phyloP scores from a whole-genome alignment of 1,284 basidiomycete genomes.

The Cryptococcus deneoformans region DNA sequence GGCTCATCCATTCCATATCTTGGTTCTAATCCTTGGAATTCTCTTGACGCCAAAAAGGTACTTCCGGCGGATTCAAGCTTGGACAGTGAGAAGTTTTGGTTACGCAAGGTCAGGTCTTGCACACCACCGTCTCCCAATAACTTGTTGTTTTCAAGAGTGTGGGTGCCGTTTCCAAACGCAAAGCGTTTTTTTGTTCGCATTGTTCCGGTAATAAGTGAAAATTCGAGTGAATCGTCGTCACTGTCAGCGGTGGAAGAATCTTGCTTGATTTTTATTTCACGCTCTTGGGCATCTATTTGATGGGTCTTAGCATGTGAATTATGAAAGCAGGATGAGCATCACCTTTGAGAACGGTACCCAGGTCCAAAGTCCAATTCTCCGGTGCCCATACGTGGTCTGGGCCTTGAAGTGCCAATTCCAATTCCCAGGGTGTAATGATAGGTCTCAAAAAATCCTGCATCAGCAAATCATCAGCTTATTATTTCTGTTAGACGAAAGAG shows the following conservation, averaged over 20 bases:
- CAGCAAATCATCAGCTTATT: not conserved
- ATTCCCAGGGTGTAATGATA: constrained; percentile 92
- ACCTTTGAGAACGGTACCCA: constrained; percentile 35
- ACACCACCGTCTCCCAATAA: constrained; percentile 6
- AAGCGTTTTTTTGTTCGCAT: constrained; percentile 62
- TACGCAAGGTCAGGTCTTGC: constrained; percentile 58
- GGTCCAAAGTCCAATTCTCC: constrained; percentile 59
- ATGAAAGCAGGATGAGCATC: constrained; percentile 7
- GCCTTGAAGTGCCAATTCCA: constrained; percentile 74
- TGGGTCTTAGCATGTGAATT: not conserved
- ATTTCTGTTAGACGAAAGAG: not conserved
- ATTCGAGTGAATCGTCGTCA: constrained; percentile 64
- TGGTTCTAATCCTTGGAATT: constrained; percentile 80
- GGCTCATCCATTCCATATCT: constrained; percentile 77
- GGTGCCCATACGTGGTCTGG: constrained; percentile 68
- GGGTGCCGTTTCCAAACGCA: not conserved
- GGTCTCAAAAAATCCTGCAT: constrained; percentile 79
- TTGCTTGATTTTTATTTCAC: not conserved
- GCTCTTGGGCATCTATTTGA: constrained; percentile 14
- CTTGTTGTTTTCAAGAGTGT: not conserved
- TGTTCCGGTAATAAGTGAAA: constrained; percentile 82
- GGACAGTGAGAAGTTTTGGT: constrained; percentile 57
- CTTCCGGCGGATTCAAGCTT: constrained; percentile 71
- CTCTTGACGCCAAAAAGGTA: constrained; percentile 46
- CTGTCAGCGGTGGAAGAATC: constrained; percentile 11